A percentile compares a stretch with the other conserved stretches of the same genome.
These are phyloP conservation scores for Exserohilum rostratum DNA, from an alignment of 2,329 filamentous ascomycete genomes.

Conservation along the genomic window DNA sequence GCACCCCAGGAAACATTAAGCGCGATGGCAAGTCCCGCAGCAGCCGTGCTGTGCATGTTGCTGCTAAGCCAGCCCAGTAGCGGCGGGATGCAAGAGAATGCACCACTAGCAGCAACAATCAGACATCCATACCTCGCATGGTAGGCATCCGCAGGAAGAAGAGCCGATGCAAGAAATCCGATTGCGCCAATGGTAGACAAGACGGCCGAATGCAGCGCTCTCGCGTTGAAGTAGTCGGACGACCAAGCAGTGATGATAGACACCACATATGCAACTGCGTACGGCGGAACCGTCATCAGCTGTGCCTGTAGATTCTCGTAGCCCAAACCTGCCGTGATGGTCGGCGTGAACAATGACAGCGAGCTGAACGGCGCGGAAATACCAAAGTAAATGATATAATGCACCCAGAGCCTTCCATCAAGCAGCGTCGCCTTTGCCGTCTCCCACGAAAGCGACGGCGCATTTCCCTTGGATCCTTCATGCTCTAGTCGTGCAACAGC, in stretches of 20 bases:
- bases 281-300: constrained; percentile 71
- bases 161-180: constrained; percentile 67
- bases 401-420: constrained; percentile 60
- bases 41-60: constrained; percentile 69
- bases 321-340: constrained; percentile 65
- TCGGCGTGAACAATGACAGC: constrained; percentile 67
- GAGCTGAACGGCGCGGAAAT: constrained; percentile 30
- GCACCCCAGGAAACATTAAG: constrained; percentile 72
- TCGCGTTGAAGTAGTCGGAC: constrained; percentile 34
- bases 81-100: constrained; percentile 72
- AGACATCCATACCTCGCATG: constrained; percentile 70
- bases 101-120: constrained; percentile 69
- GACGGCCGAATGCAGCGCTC: constrained; percentile 58
- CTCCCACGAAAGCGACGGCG: constrained; percentile 52
- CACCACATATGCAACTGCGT: constrained; percentile 64
- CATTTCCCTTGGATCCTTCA: constrained; percentile 52
- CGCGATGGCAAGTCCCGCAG: constrained; percentile 71
- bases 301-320: constrained; percentile 64
- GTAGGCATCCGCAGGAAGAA: constrained; percentile 66
- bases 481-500: constrained; percentile 49
- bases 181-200: constrained; percentile 54
- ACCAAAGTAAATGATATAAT: constrained; percentile 52
- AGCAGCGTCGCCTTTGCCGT: constrained; percentile 56
- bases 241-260: constrained; percentile 42
- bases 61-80: constrained; percentile 73